These are phyloP conservation scores for Hyaloscypha hepaticicola DNA, from an alignment of 495 filamentous ascomycete species.

Conservation along the genomic window DNA sequence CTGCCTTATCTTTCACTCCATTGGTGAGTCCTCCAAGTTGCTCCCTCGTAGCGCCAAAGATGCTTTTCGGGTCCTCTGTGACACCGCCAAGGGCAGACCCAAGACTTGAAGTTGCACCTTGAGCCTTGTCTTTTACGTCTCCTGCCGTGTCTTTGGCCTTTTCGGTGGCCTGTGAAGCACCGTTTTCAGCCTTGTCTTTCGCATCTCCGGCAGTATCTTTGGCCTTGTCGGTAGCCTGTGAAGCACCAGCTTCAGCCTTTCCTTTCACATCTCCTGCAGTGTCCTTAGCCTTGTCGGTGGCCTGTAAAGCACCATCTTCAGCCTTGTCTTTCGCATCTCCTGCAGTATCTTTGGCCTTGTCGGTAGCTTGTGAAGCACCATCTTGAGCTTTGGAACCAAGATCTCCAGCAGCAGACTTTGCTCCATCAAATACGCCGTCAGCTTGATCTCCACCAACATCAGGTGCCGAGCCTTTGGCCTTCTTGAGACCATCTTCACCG, in stretches of 20 bases:
- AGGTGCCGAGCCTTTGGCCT: neutral
- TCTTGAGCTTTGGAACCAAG: neutral
- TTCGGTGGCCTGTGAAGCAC: too few species aligned
- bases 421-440: neutral
- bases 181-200: neutral
- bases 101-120: slow-evolving; percentile 1
- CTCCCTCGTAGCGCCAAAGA: neutral
- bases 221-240: too few species aligned
- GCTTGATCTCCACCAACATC: neutral
- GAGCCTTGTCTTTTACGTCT: slow-evolving; percentile 8
- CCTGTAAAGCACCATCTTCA: neutral
- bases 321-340: slow-evolving; percentile 4
- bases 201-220: slow-evolving; percentile 1
- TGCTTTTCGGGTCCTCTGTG: neutral
- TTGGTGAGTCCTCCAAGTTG: neutral
- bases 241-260: neutral
- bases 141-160: slow-evolving; percentile 3
- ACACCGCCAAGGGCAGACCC: neutral
- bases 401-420: neutral
- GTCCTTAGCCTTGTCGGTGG: neutral
- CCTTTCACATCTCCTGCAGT: neutral
- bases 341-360: neutral
- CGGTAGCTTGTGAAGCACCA: neutral
- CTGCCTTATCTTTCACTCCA: neutral
- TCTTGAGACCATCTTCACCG: neutral